Conservation (phyloP, 2,329 filamentous ascomycete species). For the Fusarium hostae region DNA sequence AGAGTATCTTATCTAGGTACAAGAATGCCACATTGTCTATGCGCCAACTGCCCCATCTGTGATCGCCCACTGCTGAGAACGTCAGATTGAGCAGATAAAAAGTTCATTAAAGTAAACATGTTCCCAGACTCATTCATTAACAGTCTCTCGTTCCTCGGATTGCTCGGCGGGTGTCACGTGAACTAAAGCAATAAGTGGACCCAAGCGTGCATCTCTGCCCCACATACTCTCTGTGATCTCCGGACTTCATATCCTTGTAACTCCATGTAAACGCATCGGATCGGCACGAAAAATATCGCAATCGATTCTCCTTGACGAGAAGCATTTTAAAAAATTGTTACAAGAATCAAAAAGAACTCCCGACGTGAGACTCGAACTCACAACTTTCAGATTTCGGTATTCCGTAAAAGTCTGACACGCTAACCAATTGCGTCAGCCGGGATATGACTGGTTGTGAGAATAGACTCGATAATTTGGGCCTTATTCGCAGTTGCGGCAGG, state of each 20-base stretch:
- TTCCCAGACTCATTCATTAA: rapidly evolving
- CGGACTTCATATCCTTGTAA: rapidly evolving
- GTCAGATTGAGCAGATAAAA: rapidly evolving
- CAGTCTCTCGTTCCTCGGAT: not conserved
- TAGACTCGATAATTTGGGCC: too few relatives aligned
- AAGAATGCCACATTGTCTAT: rapidly evolving
- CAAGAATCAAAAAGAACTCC: not conserved
- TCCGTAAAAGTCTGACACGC: constrained; percentile 22
- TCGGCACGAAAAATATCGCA: not conserved
- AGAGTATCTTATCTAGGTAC: rapidly evolving
- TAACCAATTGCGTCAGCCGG: constrained; percentile 20
- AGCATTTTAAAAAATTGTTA: rapidly evolving
- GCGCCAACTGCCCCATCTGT: too few relatives aligned
- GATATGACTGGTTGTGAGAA: too few relatives aligned
- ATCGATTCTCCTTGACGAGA: not conserved
- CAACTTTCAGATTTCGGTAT: not conserved
- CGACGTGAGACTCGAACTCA: not conserved
- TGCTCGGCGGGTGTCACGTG: not conserved
- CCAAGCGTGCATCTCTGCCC: rapidly evolving
- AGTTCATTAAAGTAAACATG: rapidly evolving
- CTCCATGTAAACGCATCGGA: not conserved
- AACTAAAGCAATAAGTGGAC: rapidly evolving
- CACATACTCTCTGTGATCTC: rapidly evolving
- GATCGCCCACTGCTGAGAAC: rapidly evolving
- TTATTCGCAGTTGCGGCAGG: too few relatives aligned